Evolutionary conservation across 371 early-diverging fungal genomes (phyloP), one percentile per base, ranked within the genome.

Genomic region (Apophysomyces elegans): DNA sequence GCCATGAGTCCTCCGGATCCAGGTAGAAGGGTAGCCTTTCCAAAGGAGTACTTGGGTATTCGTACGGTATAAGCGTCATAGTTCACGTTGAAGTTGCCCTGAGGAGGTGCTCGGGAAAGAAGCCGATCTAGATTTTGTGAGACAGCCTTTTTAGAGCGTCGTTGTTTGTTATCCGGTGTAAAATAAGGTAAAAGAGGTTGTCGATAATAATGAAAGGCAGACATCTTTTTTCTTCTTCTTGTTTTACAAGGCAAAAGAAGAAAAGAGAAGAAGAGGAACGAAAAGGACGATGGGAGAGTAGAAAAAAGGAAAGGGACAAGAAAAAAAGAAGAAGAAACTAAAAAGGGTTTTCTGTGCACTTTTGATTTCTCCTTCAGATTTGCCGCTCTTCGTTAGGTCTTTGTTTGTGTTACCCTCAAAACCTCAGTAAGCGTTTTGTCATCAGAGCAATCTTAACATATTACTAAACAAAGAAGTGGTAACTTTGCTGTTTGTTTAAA

Each of bases 1-100:
- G 74, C 79, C 50, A 78, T 78, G 18, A 71, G 65, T 11, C 76
- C 74, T 37, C 79, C 76, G 7, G 79, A 72, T n/a, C 79, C 79
- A 12, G 69, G 61, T 14, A 78, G 58, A n/a, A 74, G 64, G 38
- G 70, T 67, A 5, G 76, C 68, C 44, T 74, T 76, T 35, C 70
- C 79, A 66, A 78, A 78, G 3, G 62, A 50, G 58, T 76, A 78
- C 56, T 76, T 78, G 13, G 79, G 79, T 64, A 78, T 78, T 7
- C 65, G 68, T 9, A 78, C 38, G 41, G 69, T 74, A 58, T 69
- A 78, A 18, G 62, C 66, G 18, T 64, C 67, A 68, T 76, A 78
- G 65, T 78, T 72, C 18, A 78, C 64, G 61, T 72, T 72, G 37
- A 66, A 75, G 47, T 78, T 78, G 44, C 76, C 79, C 37, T 64